These are phyloP conservation scores for Lentinula novae-zelandiae DNA, from an alignment of 1,284 basidiomycete species.

Conservation along the genomic window DNA sequence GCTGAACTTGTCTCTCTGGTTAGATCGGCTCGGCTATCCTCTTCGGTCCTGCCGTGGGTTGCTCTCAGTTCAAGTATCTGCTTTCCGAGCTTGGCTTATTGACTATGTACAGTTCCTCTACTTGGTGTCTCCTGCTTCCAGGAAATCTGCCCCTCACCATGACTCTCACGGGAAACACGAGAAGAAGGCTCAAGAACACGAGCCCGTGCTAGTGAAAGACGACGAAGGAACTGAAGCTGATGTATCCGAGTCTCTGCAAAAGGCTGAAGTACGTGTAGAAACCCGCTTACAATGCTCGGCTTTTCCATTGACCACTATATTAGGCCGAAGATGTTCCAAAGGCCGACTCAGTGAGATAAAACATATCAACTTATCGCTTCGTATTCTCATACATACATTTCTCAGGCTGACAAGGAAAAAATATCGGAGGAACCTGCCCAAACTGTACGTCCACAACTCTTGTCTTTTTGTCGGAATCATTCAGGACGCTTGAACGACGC, in stretches of 20 bases:
- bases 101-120: slow-evolving; percentile 31
- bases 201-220: slow-evolving; percentile 29
- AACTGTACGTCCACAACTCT: neutral
- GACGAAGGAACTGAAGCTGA: slow-evolving; percentile 34
- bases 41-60: slow-evolving; percentile 36
- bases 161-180: slow-evolving; percentile 29
- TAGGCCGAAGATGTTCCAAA: slow-evolving; percentile 24
- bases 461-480: neutral
- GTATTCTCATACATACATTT: neutral
- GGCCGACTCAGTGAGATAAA: slow-evolving; percentile 14
- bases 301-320: neutral
- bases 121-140: slow-evolving; percentile 35
- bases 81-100: neutral
- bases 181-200: slow-evolving; percentile 16
- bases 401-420: slow-evolving; percentile 2
- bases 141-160: slow-evolving; percentile 30
- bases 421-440: neutral
- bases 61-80: neutral
- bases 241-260: slow-evolving; percentile 28
- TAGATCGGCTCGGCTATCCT: slow-evolving; percentile 35
- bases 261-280: slow-evolving; percentile 26
- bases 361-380: neutral
- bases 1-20: neutral
- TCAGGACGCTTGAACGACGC: neutral
- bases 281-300: neutral